Conservation (phyloP, 768 basidiomycete genomes). For the Candolleomyces aberdarensis region DNA sequence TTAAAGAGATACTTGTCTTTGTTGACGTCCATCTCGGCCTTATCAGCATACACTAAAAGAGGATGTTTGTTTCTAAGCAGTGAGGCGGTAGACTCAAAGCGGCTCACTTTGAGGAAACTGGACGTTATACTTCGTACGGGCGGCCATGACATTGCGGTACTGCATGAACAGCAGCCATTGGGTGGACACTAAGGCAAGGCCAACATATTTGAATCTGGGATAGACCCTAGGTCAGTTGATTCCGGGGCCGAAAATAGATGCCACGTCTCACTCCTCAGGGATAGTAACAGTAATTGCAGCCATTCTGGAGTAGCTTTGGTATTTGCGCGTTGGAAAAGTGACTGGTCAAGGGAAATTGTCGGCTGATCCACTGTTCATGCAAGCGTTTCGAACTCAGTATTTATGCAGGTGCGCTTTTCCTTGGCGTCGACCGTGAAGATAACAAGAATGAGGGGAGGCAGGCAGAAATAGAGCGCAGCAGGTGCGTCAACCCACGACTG, state of each 20-base stretch:
- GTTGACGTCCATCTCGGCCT: conserved; percentile 50
- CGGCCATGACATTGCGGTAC: conserved; percentile 29
- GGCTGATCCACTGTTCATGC: too few relatives aligned
- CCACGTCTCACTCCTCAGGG: conserved; percentile 7
- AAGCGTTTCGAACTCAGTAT: too few relatives aligned
- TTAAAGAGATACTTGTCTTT: conserved; percentile 59
- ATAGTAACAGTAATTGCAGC: conserved; percentile 7
- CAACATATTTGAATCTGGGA: conserved; percentile 54
- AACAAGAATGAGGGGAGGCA: too few relatives aligned
- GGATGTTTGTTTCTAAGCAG: not conserved
- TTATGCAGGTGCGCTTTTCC: too few relatives aligned
- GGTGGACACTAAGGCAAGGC: conserved; percentile 51
- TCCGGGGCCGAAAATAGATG: not conserved
- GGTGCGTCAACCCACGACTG: too few relatives aligned
- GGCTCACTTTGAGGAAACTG: conserved; percentile 64
- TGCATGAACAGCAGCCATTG: conserved; percentile 53
- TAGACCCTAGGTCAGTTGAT: too few relatives aligned
- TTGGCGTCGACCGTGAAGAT: too few relatives aligned
- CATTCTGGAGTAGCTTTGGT: not conserved
- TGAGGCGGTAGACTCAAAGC: too few relatives aligned
- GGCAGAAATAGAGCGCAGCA: too few relatives aligned
- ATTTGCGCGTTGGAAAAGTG: not conserved
- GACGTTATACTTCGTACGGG: conserved; percentile 53
- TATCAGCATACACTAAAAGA: conserved; percentile 80
- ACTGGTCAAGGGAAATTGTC: not conserved